Evolutionary conservation across 306 rosid species (phyloP), one percentile per base, ranked within the genome.

Genomic region (Prunus mongolica): DNA sequence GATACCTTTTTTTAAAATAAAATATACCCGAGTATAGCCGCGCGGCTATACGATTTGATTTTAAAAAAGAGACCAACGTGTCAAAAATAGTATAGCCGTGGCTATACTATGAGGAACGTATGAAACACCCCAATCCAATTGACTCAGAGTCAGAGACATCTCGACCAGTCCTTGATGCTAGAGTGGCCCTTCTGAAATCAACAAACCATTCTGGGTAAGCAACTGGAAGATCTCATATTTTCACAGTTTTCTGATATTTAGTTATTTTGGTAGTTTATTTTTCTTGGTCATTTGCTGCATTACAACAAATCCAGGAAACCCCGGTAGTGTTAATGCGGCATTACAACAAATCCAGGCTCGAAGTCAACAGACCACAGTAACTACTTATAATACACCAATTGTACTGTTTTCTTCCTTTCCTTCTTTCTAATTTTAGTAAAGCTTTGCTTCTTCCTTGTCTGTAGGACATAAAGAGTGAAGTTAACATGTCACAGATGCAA

Each of bases 291-390:
- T 74, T 73, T 78, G 12, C 68, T 55, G 94, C 97, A 41, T 82
- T 93, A 81, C 97, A 93, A 83, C 98, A 93, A 83, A 89, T 91
- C 62, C 98, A 93, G 87, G 89, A 22, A 22, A 22, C 24, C 24
- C 24, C 24, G 24, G 24, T 22, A 22, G 24, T 22, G 24, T 22
- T 22, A 22, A 22, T 78, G 12, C 68, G 64, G 94, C 98, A 41
- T 82, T 93, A 81, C 97, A 93, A 83, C 98, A 93, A 83, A 89
- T 91, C 62, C 98, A 93, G 87, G 89, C 90, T 58, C 89, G 91
- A 82, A 89, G 72, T 77, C 93, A 90, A 64, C 93, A 88, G 78
- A 79, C 84, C 51, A 72, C 93, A 54, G 97, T 93, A 84, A 79
- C 69, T 78, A 66, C 79, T 71, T 74, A 51, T 32, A 46, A 8